Conservation (phyloP, 495 filamentous ascomycete genomes). For the Daldinia grandis region DNA sequence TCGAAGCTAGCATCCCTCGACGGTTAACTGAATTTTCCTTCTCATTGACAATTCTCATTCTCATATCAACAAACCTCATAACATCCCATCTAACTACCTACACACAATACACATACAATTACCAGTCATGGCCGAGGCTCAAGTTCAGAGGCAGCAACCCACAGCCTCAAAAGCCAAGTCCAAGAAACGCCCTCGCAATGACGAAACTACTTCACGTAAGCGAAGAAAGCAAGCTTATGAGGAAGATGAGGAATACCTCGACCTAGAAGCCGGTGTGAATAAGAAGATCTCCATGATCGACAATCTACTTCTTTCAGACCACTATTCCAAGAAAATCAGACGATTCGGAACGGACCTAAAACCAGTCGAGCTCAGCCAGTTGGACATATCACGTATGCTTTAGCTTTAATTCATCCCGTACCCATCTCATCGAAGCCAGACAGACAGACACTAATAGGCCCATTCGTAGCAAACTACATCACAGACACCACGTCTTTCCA, state of each 20-base stretch:
- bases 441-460: background rate
- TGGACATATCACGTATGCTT: constrained; percentile 75
- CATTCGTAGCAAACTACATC: constrained; percentile 49
- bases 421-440: background rate
- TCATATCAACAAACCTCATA: background rate
- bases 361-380: constrained; percentile 81
- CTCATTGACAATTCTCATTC: constrained; percentile 4
- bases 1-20: background rate
- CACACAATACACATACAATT: background rate
- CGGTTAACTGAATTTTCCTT: constrained; percentile 39
- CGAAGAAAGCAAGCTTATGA: constrained; percentile 65
- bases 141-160: constrained; percentile 10
- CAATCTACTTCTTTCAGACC: constrained; percentile 81
- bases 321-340: constrained; percentile 78
- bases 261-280: constrained; percentile 75
- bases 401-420: background rate
- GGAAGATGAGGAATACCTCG: constrained; percentile 66
- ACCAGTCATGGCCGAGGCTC: constrained; percentile 18
- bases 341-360: constrained; percentile 82
- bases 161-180: constrained; percentile 37
- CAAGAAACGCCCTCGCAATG: constrained; percentile 51
- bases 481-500: constrained; percentile 78
- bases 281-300: constrained; percentile 83
- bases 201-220: constrained; percentile 54
- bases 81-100: background rate